These are phyloP conservation scores for Thymus quinquecostatus DNA, from an alignment of 257 asterid species.

Conservation along the genomic window DNA sequence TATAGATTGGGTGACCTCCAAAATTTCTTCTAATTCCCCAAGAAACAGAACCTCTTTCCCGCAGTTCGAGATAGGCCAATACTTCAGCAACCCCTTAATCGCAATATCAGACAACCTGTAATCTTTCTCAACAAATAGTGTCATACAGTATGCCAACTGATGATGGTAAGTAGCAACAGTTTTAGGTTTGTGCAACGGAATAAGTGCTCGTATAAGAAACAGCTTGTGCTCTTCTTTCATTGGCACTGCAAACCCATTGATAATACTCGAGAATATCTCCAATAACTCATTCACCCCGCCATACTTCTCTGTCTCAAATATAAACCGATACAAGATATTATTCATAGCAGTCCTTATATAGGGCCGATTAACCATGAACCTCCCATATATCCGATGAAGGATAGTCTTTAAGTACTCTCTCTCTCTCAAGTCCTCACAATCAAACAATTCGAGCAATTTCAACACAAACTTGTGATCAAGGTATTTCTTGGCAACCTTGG, in stretches of 20 bases:
- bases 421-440: constrained; percentile 87
- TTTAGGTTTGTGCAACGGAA: constrained; percentile 88
- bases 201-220: constrained; percentile 80
- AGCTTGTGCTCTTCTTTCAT: constrained; percentile 97
- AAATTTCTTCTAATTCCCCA: constrained; percentile 85
- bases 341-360: constrained; percentile 76
- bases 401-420: constrained; percentile 91
- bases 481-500: constrained; percentile 72
- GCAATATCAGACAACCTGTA: constrained; percentile 78
- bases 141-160: constrained; percentile 75
- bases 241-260: constrained; percentile 85
- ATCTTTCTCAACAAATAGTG: constrained; percentile 86
- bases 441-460: constrained; percentile 72
- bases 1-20: constrained; percentile 76
- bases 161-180: constrained; percentile 67
- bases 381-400: constrained; percentile 83
- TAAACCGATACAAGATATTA: constrained; percentile 68
- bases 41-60: constrained; percentile 91
- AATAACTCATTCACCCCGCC: constrained; percentile 75
- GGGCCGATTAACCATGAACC: constrained; percentile 93
- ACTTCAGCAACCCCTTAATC: constrained; percentile 76
- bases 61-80: constrained; percentile 88
- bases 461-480: constrained; percentile 78
- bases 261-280: constrained; percentile 86
- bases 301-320: constrained; percentile 85